Conservation (phyloP, 2,329 filamentous ascomycete species). For the Aureobasidium leucospermi region DNA sequence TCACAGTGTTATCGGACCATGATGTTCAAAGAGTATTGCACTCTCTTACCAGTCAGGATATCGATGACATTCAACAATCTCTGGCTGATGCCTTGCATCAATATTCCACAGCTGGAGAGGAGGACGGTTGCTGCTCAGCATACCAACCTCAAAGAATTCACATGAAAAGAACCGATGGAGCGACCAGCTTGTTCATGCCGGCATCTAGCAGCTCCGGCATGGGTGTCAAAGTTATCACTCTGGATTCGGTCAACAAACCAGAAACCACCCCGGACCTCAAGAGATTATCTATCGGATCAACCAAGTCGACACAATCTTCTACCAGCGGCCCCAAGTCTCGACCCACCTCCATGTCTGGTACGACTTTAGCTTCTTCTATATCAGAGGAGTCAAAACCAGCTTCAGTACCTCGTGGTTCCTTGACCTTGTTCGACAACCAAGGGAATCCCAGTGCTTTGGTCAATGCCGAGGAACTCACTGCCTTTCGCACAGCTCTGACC, state of each 20-base stretch:
- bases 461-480: constrained; percentile 61
- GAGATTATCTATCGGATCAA: constrained; percentile 17
- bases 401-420: constrained; percentile 40
- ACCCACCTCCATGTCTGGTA: not conserved
- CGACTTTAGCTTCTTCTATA: constrained; percentile 21
- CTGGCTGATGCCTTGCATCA: constrained; percentile 55
- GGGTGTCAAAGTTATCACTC: constrained; percentile 59
- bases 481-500: constrained; percentile 60
- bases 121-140: constrained; percentile 48
- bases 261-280: constrained; percentile 21
- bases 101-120: constrained; percentile 56
- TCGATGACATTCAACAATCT: constrained; percentile 49
- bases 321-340: not conserved
- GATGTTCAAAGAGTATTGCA: constrained; percentile 51
- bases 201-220: constrained; percentile 52
- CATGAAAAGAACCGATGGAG: constrained; percentile 54
- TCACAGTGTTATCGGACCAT: constrained; percentile 51
- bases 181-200: constrained; percentile 61
- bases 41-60: constrained; percentile 49
- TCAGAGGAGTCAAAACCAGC: constrained; percentile 17
- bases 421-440: constrained; percentile 49
- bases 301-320: not conserved
- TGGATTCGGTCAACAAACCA: constrained; percentile 29
- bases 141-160: constrained; percentile 57
- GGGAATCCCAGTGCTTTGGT: constrained; percentile 54